phyloP scores from a whole-genome alignment of 306 rosid species.

The Acacia confusa region DNA sequence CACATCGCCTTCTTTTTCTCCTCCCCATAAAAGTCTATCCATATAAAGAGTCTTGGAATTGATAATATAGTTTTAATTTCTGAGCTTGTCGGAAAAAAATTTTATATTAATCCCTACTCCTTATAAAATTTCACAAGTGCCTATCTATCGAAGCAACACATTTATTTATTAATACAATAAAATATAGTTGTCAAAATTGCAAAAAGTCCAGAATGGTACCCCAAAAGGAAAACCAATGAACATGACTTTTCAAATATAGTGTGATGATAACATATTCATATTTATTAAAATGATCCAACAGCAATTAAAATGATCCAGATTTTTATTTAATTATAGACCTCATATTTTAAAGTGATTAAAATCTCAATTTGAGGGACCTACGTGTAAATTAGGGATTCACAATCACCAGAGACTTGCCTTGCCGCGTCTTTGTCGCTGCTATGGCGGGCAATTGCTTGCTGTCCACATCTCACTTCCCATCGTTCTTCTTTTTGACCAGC shows the following conservation, averaged over 20 bases:
- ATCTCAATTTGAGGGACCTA: not conserved
- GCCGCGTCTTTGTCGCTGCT: slow-evolving; percentile 5
- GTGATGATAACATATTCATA: too few relatives aligned
- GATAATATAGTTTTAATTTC: not conserved
- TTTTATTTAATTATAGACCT: too few relatives aligned
- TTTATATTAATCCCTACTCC: not conserved
- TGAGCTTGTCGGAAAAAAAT: not conserved
- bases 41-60: not conserved
- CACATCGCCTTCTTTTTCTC: not conserved
- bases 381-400: not conserved
- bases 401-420: not conserved
- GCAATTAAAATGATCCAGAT: too few relatives aligned
- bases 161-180: not conserved
- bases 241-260: not conserved
- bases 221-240: not conserved
- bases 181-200: not conserved
- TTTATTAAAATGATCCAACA: too few relatives aligned
- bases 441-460: slow-evolving; percentile 7
- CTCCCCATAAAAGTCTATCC: not conserved
- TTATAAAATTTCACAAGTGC: not conserved
- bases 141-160: not conserved
- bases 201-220: not conserved
- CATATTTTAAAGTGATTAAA: too few relatives aligned
- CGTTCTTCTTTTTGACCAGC: slow-evolving; percentile 20
- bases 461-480: slow-evolving; percentile 2